A percentile compares a stretch with the other conserved stretches of the same genome.
Evolutionary conservation across 768 basidiomycete species (phyloP).

Genomic region (Leccinum variicolor): DNA sequence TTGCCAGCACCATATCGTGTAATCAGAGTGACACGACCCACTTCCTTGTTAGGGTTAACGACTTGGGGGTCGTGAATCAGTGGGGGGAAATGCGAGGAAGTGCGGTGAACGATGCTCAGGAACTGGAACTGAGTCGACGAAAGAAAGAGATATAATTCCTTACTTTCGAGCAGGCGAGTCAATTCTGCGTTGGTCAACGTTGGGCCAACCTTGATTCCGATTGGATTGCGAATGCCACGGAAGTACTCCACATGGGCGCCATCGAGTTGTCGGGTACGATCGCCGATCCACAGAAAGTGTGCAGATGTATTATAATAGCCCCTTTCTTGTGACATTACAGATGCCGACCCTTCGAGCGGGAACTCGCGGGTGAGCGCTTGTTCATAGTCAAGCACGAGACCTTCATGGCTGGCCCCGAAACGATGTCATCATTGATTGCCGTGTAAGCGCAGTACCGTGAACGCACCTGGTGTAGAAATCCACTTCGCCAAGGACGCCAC

Average conservation of each 20-base stretch:
- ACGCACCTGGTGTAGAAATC: constrained; percentile 89
- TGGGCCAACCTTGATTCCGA: constrained; percentile 96
- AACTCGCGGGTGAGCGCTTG: constrained; percentile 81
- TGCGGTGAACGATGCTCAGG: not conserved
- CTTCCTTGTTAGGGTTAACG: constrained; percentile 81
- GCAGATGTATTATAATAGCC: constrained; percentile 88
- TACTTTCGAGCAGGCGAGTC: constrained; percentile 70
- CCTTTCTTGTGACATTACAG: constrained; percentile 20
- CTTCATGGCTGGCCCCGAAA: constrained; percentile 68
- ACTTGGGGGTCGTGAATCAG: constrained; percentile 40
- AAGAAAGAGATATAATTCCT: constrained; percentile 22
- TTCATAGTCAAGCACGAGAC: constrained; percentile 90
- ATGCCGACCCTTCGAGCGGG: constrained; percentile 33
- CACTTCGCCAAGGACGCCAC: constrained; percentile 76
- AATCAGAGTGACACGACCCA: constrained; percentile 84
- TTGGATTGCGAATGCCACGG: constrained; percentile 86
- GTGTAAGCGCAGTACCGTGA: not conserved
- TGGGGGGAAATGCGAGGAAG: not conserved
- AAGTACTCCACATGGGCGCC: constrained; percentile 98
- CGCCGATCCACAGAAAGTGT: constrained; percentile 97
- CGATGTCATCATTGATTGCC: not conserved
- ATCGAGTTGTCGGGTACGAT: constrained; percentile 86
- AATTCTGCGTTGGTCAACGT: constrained; percentile 79
- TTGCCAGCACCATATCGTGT: constrained; percentile 91
- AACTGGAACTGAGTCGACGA: not conserved